phyloP scores from a whole-genome alignment of 345 rosid genomes.

The Brassica napus region Da-Ae NC_063436.1:18441001-18441500 shows the following conservation, averaged over 20 bases:
- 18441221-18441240: background rate
- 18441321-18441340: background rate
- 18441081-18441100: background rate
- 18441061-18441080: background rate
- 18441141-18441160: background rate
- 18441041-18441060: background rate
- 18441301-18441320: background rate
- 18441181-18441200: background rate
- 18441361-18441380: background rate
- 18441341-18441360: background rate
- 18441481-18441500: background rate
- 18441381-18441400: background rate
- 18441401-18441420: background rate
- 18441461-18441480: background rate
- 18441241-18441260: background rate
- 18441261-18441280: background rate
- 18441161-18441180: background rate
- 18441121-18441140: background rate
- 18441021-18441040: background rate
- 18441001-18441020: slow-evolving; percentile 9
- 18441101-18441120: background rate
- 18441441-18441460: background rate
- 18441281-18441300: background rate
- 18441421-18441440: background rate
- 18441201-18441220: background rate